A percentile compares a stretch with the other conserved stretches of the same genome.
Evolutionary conservation across 2,329 filamentous ascomycete genomes (phyloP).

Genomic region (Alternaria sp.): DNA sequence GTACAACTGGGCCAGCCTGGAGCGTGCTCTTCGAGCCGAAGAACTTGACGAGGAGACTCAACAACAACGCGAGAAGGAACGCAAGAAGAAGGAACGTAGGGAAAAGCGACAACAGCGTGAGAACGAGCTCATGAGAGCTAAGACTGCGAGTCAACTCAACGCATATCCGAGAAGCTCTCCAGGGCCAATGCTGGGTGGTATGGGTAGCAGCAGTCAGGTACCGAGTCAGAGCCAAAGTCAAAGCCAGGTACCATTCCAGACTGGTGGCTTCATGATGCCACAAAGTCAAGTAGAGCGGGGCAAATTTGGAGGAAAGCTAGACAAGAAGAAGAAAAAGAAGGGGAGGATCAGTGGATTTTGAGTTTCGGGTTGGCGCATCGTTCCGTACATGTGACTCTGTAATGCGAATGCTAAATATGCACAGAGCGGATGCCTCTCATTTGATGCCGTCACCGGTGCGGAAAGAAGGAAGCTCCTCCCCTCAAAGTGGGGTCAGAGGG

Average conservation of each 20-base stretch:
- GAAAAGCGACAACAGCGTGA: conserved; percentile 51
- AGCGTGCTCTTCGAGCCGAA: conserved; percentile 35
- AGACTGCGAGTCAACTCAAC: conserved; percentile 28
- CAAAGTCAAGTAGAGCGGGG: conserved; percentile 47
- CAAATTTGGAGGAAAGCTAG: conserved; percentile 41
- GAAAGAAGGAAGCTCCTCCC: conserved; percentile 9
- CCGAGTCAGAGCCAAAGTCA: conserved; percentile 15
- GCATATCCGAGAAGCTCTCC: conserved; percentile 35
- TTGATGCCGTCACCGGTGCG: conserved; percentile 9
- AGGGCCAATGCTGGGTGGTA: conserved; percentile 27
- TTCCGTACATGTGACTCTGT: background rate
- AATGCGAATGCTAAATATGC: background rate
- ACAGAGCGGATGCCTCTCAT: background rate
- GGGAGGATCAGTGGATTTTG: conserved; percentile 44
- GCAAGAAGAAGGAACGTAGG: conserved; percentile 50
- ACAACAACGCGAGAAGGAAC: conserved; percentile 46
- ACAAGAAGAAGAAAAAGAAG: conserved; percentile 46
- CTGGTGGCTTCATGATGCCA: conserved; percentile 9
- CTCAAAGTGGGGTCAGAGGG: conserved; percentile 24
- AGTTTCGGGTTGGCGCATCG: background rate
- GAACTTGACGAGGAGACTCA: conserved; percentile 44
- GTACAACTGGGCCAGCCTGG: conserved; percentile 52
- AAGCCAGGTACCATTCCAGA: conserved; percentile 6
- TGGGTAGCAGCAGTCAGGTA: conserved; percentile 35
- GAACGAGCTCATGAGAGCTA: conserved; percentile 32